A percentile compares a stretch with the other conserved stretches of the same genome.
Evolutionary conservation across 2,329 filamentous ascomycete species (phyloP).

Genomic region (Cucurbitaria berberidis): DNA sequence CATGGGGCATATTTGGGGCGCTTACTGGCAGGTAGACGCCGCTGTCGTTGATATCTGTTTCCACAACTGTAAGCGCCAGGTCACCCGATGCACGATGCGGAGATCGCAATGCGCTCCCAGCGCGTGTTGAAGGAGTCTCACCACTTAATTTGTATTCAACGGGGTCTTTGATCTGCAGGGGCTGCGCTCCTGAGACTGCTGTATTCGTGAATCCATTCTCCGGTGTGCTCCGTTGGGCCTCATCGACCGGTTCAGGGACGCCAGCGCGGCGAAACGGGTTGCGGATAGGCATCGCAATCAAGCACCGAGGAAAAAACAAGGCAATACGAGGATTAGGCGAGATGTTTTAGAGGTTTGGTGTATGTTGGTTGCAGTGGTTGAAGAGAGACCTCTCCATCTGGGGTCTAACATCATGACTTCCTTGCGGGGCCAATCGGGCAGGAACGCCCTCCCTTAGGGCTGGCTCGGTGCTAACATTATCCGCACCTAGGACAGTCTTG

Average conservation of each 20-base stretch:
- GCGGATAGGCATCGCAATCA: constrained; percentile 48
- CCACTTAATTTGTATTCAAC: constrained; percentile 61
- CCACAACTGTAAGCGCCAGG: constrained; percentile 35
- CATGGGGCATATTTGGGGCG: constrained; percentile 6
- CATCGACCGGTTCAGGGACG: constrained; percentile 41
- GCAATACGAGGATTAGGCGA: constrained; percentile 22
- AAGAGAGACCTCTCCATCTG: constrained; percentile 10
- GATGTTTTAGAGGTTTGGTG: constrained; percentile 24
- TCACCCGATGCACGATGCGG: constrained; percentile 4
- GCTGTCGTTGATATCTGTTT: constrained; percentile 88
- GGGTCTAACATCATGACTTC: constrained; percentile 27
- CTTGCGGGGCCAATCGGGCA: constrained; percentile 25
- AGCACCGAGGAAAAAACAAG: constrained; percentile 18
- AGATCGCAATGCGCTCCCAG: constrained; percentile 8
- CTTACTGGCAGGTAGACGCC: constrained; percentile 91
- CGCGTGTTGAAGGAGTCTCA: constrained; percentile 37
- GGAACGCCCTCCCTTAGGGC: constrained; percentile 12
- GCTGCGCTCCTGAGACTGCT: constrained; percentile 46
- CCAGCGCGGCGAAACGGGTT: constrained; percentile 50
- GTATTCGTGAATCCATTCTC: constrained; percentile 44
- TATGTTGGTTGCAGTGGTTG: constrained; percentile 18
- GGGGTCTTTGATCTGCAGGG: constrained; percentile 53
- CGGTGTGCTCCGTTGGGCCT: constrained; percentile 37
- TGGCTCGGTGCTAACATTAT: constrained; percentile 13
- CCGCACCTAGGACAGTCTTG: constrained; percentile 10